Evolutionary conservation across 1,284 basidiomycete species (phyloP).

Genomic region (Cutaneotrichosporon cutaneum): DNA sequence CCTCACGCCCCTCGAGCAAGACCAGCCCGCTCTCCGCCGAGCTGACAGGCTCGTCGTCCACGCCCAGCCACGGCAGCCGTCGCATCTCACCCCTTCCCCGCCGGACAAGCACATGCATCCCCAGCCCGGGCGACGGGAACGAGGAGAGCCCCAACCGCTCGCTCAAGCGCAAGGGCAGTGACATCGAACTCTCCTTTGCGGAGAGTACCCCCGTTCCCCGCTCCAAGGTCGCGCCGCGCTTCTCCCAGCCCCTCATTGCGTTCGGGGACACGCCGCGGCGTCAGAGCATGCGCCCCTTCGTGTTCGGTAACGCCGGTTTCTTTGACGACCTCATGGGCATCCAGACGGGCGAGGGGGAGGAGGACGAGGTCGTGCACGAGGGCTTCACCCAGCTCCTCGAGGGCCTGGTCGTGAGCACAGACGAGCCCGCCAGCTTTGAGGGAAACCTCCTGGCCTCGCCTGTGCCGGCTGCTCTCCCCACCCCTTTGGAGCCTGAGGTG

Average conservation of each 20-base stretch:
- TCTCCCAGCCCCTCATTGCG: conserved; percentile 23
- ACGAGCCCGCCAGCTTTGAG: not conserved
- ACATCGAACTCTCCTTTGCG: conserved; percentile 2
- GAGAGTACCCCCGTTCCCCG: not conserved
- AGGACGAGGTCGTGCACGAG: conserved; percentile 10
- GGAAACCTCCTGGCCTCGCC: not conserved
- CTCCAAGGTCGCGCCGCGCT: conserved; percentile 4
- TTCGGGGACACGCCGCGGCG: conserved; percentile 20
- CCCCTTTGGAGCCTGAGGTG: not conserved
- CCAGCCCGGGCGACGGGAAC: not conserved
- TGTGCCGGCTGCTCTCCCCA: not conserved
- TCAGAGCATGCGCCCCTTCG: conserved; percentile 8
- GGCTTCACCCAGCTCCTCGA: conserved; percentile 4
- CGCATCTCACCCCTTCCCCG: conserved; percentile 19
- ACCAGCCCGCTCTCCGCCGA: not conserved
- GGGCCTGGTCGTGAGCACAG: not conserved
- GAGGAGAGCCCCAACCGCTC: conserved; percentile 7
- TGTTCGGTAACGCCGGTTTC: conserved; percentile 9
- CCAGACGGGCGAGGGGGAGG: conserved; percentile 9
- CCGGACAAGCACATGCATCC: not conserved
- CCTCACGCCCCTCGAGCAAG: not conserved
- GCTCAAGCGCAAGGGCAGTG: conserved; percentile 22
- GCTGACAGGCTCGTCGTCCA: not conserved
- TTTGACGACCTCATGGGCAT: conserved; percentile 20
- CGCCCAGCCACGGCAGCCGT: conserved; percentile 5